phyloP scores from a whole-genome alignment of 352 stramenopile genomes.

The Phytophthora sansomeana region DNA sequence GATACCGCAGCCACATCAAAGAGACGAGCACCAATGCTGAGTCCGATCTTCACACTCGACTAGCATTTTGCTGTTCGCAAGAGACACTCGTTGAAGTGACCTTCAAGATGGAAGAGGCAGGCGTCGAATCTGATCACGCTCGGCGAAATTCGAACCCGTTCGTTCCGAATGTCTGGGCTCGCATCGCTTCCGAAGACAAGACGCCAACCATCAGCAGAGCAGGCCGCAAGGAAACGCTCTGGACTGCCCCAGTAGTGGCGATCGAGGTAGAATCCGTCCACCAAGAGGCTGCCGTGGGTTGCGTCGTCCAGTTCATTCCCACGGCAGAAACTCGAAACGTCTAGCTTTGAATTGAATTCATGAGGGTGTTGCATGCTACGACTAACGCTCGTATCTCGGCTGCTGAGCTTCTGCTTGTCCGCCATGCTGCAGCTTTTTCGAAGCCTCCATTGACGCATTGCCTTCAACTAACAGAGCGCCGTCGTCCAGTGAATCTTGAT shows the following conservation, averaged over 20 bases:
- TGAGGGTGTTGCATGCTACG: too few relatives aligned
- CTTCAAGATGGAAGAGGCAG: constrained; percentile 12
- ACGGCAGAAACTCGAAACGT: neutral
- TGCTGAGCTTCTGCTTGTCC: neutral
- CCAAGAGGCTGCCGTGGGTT: constrained; percentile 11
- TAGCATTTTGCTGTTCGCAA: constrained; percentile 30
- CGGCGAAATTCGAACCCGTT: constrained; percentile 15
- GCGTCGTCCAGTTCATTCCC: constrained; percentile 9
- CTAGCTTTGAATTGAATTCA: neutral
- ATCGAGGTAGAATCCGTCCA: neutral
- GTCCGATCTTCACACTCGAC: neutral
- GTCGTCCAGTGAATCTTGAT: constrained; percentile 20
- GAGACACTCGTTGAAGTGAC: constrained; percentile 15
- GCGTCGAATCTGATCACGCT: constrained; percentile 3
- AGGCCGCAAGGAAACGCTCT: constrained; percentile 4
- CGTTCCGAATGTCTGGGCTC: constrained; percentile 17
- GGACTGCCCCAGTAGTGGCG: constrained; percentile 1
- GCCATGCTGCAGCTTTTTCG: neutral
- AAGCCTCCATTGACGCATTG: neutral
- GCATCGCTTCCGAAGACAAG: neutral
- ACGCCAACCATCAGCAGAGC: too few relatives aligned
- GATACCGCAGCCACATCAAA: neutral
- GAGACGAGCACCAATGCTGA: neutral
- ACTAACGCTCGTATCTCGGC: neutral
- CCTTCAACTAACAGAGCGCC: neutral